Evolutionary conservation across 2,329 filamentous ascomycete genomes (phyloP), one percentile per base, ranked within the genome.

Genomic region (Colletotrichum abscissum): DNA sequence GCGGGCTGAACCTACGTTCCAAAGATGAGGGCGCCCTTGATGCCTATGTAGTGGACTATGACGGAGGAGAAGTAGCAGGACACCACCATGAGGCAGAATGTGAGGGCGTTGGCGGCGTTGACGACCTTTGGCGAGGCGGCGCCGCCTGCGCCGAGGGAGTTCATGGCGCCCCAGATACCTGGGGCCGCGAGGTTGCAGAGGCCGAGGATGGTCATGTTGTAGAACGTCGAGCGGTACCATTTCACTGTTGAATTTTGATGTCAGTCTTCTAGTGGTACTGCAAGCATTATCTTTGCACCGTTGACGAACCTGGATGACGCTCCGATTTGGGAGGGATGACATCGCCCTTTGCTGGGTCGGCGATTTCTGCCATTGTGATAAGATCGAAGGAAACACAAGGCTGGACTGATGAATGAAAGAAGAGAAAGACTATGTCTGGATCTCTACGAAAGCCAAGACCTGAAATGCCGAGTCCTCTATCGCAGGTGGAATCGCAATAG

Each of bases 151-250:
- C 92, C 92, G 0, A 94, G 87, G 0, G 88, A 91, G 82, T 94
- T 94, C 92, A 94, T 93, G 8, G 91, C 92, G 14, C 87, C 88
- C 92, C 92, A 94, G 74, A 94, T 92, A 0, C 92, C 92, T 0
- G 92, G 92, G 0, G 92, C 92, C 1, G 91, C 85, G 74, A 94
- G 89, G 78, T 93, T 93, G 81, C 91, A 93, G 11, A 94, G 81
- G 0, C 93, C 92, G 1, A 95, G 87, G 52, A 95, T 89, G 38
- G 91, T 88, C 64, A 92, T 91, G 82, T 94, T 94, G 83, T 90
- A 94, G 76, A 92, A 92, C 0, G 92, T 93, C 1, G 91, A 92
- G 30, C 91, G 89, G 78, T 94, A 89, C 92, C 92, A 93, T 86
- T 88, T 90, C 24, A 89, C 89, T 90, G 33, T 9, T 9, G 42